A percentile compares a stretch with the other conserved stretches of the same genome.
These are phyloP conservation scores for Madurella fahalii DNA, from an alignment of 2,329 filamentous ascomycete species.

Conservation along the genomic window DNA sequence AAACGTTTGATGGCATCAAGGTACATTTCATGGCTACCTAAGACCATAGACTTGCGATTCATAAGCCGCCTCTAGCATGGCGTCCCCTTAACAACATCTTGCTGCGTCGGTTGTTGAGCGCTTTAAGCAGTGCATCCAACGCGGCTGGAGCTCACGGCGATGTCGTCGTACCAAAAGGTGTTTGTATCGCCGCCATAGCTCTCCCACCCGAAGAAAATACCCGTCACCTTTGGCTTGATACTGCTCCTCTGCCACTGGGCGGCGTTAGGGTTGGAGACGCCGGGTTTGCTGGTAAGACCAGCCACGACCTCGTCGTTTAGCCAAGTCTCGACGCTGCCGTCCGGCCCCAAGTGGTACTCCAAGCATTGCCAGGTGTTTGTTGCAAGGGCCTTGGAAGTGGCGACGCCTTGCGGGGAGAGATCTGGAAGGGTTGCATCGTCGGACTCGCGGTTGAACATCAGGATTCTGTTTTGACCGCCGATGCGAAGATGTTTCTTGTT, in stretches of 20 bases:
- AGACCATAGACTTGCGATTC: too few species aligned
- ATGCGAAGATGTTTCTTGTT: conserved; percentile 58
- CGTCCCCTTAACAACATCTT: too few species aligned
- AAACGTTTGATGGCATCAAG: too few species aligned
- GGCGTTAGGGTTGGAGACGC: conserved; percentile 48
- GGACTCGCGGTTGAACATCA: conserved; percentile 62
- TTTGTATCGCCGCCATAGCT: conserved; percentile 57
- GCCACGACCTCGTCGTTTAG: conserved; percentile 48
- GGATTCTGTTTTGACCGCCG: conserved; percentile 55
- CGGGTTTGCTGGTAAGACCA: conserved; percentile 47
- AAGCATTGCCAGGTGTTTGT: conserved; percentile 54
- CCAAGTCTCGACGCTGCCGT: conserved; percentile 60
- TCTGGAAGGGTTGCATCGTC: conserved; percentile 61
- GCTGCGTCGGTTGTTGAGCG: too few species aligned
- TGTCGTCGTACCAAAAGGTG: conserved; percentile 61
- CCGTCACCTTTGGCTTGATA: conserved; percentile 49
- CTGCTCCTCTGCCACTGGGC: conserved; percentile 49
- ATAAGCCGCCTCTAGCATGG: too few species aligned
- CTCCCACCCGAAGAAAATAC: conserved; percentile 61
- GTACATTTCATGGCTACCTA: too few species aligned
- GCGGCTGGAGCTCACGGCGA: conserved; percentile 44
- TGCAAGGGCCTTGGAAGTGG: conserved; percentile 48
- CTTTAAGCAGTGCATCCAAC: conserved; percentile 40
- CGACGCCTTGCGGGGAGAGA: conserved; percentile 56
- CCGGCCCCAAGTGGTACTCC: conserved; percentile 56